Evolutionary conservation across 352 stramenopile genomes (phyloP).

Genomic region (Globisporangium apiculatum): DNA sequence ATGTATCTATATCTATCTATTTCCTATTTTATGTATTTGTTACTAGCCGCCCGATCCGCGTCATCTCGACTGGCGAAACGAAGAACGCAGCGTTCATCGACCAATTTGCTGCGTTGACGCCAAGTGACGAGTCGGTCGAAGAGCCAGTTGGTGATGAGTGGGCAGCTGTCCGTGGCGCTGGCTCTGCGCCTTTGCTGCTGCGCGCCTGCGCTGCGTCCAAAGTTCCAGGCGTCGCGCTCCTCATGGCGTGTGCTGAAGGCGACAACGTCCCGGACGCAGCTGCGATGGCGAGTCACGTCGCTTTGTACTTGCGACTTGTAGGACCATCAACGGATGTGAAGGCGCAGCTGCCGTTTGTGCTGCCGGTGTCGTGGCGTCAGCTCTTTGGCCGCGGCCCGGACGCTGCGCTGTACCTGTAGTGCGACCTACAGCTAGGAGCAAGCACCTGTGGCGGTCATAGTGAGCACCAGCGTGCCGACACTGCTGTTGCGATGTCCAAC

Average conservation of each 20-base stretch:
- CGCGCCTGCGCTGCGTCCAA: conserved; percentile 23
- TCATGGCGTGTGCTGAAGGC: conserved; percentile 70
- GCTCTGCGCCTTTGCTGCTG: conserved; percentile 49
- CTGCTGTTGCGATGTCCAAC: no score
- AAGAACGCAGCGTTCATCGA: conserved; percentile 29
- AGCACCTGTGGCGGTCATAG: no score
- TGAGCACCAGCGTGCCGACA: no score
- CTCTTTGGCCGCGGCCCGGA: conserved; percentile 53
- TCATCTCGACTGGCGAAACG: conserved; percentile 32
- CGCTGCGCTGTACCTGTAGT: conserved; percentile 47
- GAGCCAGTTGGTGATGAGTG: conserved; percentile 12
- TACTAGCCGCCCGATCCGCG: conserved; percentile 45
- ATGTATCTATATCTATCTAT: background rate
- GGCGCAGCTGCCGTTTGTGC: conserved; percentile 26
- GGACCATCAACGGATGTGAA: conserved; percentile 1
- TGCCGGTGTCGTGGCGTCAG: conserved; percentile 59
- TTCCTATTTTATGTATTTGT: background rate
- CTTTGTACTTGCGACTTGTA: conserved; percentile 29
- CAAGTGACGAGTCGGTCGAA: background rate
- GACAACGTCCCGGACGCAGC: conserved; percentile 75
- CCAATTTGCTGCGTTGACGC: conserved; percentile 29
- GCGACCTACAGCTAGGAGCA: no score
- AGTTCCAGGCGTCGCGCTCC: conserved; percentile 40
- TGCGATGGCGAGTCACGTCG: conserved; percentile 43
- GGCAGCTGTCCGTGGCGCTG: conserved; percentile 43